These are phyloP conservation scores for Flaveria robusta DNA, from an alignment of 129 eudicot species.

Conservation along the genomic window DNA sequence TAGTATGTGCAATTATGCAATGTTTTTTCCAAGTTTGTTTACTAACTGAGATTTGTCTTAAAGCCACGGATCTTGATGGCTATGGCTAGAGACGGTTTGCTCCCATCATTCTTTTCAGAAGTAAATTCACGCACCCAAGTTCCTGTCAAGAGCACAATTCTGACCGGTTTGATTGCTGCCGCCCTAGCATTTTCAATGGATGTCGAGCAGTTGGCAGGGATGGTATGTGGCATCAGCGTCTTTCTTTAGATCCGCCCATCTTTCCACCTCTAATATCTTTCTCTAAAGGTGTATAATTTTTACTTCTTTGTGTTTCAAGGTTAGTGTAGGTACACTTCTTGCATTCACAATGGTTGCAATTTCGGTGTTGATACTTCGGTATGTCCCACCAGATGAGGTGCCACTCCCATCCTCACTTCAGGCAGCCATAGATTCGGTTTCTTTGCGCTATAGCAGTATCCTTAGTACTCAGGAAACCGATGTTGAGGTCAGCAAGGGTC, in stretches of 20 bases:
- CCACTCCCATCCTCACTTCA: slow-evolving; percentile 95
- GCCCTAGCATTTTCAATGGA: slow-evolving; percentile 80
- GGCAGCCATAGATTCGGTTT: slow-evolving; percentile 77
- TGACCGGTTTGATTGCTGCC: slow-evolving; percentile 80
- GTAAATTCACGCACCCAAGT: slow-evolving; percentile 75
- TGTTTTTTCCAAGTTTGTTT: background rate
- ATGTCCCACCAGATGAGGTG: slow-evolving; percentile 93
- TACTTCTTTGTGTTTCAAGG: slow-evolving; percentile 54
- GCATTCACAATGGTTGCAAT: slow-evolving; percentile 97
- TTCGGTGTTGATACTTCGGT: slow-evolving; percentile 80
- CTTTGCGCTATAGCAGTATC: slow-evolving; percentile 46
- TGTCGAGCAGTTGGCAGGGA: slow-evolving; percentile 92
- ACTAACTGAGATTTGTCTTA: slow-evolving; percentile 24
- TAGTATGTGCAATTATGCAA: background rate
- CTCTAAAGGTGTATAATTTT: background rate
- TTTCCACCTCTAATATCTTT: background rate
- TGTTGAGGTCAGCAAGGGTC: slow-evolving; percentile 43
- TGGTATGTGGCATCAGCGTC: slow-evolving; percentile 52
- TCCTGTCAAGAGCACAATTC: slow-evolving; percentile 79
- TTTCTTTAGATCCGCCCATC: background rate
- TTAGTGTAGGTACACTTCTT: slow-evolving; percentile 99
- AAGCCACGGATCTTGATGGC: slow-evolving; percentile 98
- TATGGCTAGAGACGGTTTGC: slow-evolving; percentile 97
- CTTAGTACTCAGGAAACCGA: slow-evolving; percentile 26
- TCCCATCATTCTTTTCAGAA: slow-evolving; percentile 85